A percentile compares a stretch with the other conserved stretches of the same genome.
phyloP scores from a whole-genome alignment of 345 rosid species.

The Murraya paniculata region DNA sequence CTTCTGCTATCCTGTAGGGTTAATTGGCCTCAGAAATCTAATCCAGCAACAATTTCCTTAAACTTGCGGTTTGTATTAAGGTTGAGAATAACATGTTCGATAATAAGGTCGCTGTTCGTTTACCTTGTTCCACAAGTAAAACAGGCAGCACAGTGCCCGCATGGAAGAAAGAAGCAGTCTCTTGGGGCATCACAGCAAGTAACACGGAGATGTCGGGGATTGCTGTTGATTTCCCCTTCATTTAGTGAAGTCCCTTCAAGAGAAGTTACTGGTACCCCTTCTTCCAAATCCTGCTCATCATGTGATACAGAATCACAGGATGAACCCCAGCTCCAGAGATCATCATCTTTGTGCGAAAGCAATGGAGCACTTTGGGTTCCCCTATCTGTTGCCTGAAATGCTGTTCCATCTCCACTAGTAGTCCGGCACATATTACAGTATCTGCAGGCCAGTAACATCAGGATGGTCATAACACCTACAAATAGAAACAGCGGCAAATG shows the following conservation, averaged over 20 bases:
- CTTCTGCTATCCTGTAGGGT: conserved; percentile 50
- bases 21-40: background rate
- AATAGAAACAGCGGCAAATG: background rate
- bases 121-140: conserved; percentile 63
- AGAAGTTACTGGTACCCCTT: conserved; percentile 18
- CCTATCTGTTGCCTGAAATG: conserved; percentile 12
- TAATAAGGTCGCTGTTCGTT: background rate
- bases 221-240: conserved; percentile 35
- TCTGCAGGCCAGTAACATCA: conserved; percentile 34
- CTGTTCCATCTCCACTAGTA: conserved; percentile 6
- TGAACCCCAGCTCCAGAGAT: conserved; percentile 45
- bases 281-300: conserved; percentile 44
- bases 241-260: conserved; percentile 19
- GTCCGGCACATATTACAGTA: conserved; percentile 22
- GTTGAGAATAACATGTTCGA: background rate
- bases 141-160: conserved; percentile 66
- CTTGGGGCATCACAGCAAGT: conserved; percentile 52
- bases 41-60: background rate
- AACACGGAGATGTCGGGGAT: conserved; percentile 27
- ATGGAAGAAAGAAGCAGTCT: conserved; percentile 69
- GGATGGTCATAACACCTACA: conserved; percentile 44
- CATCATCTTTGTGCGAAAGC: conserved; percentile 48
- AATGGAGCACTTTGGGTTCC: conserved; percentile 37
- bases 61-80: background rate
- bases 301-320: conserved; percentile 50